Conservation (phyloP, 2,329 filamentous ascomycete genomes). For the Parascedosporium putredinis region DNA sequence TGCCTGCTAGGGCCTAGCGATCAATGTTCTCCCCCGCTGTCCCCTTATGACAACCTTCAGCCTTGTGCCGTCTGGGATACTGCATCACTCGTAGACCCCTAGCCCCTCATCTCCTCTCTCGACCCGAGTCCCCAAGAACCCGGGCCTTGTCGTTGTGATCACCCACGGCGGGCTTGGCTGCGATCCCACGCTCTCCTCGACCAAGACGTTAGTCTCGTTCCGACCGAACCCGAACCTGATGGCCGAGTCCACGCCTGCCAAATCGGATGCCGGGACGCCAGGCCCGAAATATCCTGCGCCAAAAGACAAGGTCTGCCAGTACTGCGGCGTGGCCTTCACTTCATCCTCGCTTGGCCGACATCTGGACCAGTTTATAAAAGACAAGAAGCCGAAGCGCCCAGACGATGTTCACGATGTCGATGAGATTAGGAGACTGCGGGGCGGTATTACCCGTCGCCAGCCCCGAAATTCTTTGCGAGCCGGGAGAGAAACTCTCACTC, state of each 20-base stretch:
- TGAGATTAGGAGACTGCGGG: conserved; percentile 73
- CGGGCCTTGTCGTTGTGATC: background rate
- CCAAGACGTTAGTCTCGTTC: background rate
- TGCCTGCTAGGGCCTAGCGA: too few relatives aligned
- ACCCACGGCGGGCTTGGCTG: background rate
- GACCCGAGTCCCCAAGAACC: background rate
- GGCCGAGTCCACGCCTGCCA: conserved; percentile 22
- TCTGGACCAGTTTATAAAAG: conserved; percentile 86
- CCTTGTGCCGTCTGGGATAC: too few relatives aligned
- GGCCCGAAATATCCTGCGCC: conserved; percentile 26
- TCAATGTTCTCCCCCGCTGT: too few relatives aligned
- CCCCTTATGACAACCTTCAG: too few relatives aligned
- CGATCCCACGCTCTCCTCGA: background rate
- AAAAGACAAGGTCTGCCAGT: conserved; percentile 84
- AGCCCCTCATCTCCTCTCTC: background rate
- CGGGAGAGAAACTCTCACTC: conserved; percentile 50
- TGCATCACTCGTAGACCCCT: too few relatives aligned
- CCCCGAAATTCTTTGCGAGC: conserved; percentile 54
- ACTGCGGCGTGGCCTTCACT: conserved; percentile 82
- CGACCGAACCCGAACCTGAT: conserved; percentile 17
- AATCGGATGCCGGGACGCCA: conserved; percentile 27
- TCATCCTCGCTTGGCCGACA: conserved; percentile 89
- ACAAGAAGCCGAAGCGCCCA: conserved; percentile 77
- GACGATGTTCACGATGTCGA: conserved; percentile 88
- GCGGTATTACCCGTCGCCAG: conserved; percentile 77